Evolutionary conservation across 2,329 filamentous ascomycete species (phyloP).

Genomic region (Juglanconis oblonga): DNA sequence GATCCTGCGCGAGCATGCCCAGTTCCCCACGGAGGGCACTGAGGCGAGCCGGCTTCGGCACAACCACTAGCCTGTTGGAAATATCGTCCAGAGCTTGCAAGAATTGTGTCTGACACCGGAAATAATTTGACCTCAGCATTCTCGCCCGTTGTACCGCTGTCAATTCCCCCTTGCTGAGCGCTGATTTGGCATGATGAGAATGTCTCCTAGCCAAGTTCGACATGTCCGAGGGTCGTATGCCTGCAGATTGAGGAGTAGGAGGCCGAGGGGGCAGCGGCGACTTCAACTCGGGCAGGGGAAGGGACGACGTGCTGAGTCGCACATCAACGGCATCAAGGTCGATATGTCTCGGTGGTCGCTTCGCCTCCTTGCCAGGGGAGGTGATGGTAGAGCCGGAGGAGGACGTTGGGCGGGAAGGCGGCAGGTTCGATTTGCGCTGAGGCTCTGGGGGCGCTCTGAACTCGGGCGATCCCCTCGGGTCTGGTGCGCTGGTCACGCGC

Average conservation of each 20-base stretch:
- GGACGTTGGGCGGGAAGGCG: slow-evolving; percentile 22
- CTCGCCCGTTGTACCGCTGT: slow-evolving; percentile 66
- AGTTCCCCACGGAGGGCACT: slow-evolving; percentile 79
- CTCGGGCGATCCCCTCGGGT: slow-evolving; percentile 28
- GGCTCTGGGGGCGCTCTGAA: slow-evolving; percentile 18
- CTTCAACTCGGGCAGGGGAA: slow-evolving; percentile 60
- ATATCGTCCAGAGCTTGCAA: slow-evolving; percentile 78
- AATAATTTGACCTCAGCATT: slow-evolving; percentile 76
- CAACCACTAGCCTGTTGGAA: slow-evolving; percentile 77
- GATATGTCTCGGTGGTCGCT: slow-evolving; percentile 44
- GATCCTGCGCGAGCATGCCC: slow-evolving; percentile 74
- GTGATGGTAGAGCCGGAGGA: slow-evolving; percentile 21
- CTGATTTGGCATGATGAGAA: slow-evolving; percentile 57
- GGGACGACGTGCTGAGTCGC: slow-evolving; percentile 64
- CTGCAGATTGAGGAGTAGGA: slow-evolving; percentile 56
- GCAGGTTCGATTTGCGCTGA: slow-evolving; percentile 19
- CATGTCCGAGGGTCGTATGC: slow-evolving; percentile 44
- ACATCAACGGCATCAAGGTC: slow-evolving; percentile 56
- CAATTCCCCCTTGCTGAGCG: slow-evolving; percentile 59
- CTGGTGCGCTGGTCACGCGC: slow-evolving; percentile 44
- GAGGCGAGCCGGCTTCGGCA: slow-evolving; percentile 76
- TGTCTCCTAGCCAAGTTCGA: slow-evolving; percentile 49
- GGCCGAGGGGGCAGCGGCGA: slow-evolving; percentile 54
- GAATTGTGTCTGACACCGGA: slow-evolving; percentile 77
- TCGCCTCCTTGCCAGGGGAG: slow-evolving; percentile 34